Evolutionary conservation across 345 rosid genomes (phyloP), one percentile per base, ranked within the genome.

Genomic region (Hypericum androsaemum): DNA sequence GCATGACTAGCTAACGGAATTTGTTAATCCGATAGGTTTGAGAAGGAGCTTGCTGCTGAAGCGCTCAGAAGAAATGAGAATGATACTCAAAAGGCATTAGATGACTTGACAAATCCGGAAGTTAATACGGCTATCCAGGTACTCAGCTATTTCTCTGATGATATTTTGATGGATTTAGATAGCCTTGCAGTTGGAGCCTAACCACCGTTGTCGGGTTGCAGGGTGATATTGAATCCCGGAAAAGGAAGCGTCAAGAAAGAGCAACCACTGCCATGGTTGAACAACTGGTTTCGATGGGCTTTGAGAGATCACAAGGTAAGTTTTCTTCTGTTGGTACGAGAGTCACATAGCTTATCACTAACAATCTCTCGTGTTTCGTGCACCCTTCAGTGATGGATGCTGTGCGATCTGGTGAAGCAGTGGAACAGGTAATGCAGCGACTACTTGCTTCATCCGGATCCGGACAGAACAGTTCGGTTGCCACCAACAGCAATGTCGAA

Each of bases 11-110:
- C 9, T 58, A 11, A 0, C 41, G 9, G 53, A 32, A 14, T 43
- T 50, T 14, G 37, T 49, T 37, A 14, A 39, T 47, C 60, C 73
- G 64, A 75, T 82, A 90, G 98, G 74, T 90, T 67, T 77, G 89
- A 70, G 56, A 90, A 71, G 74, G 79, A 71, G 43, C 92, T 90
- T 62, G 87, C 82, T 73, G 95, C 92, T 36, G 96, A 90, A 73
- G 78, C 96, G 58, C 89, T 86, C 48, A 71, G 92, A 67, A 84
- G 87, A 75, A 79, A 84, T 66, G 98, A 89, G 68, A 86, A 89
- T 55, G 87, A 84, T 61, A 65, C 80, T 38, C 71, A 86, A 55
- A 73, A 76, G 59, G 96, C 98, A 12, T 78, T 89, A 70, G 94
- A 89, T 71, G 95, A 79, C 69, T 72, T 89, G 73, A 89, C 94